phyloP scores from a whole-genome alignment of 2,329 filamentous ascomycete genomes.

The Gnomoniopsis smithogilvyi region DNA sequence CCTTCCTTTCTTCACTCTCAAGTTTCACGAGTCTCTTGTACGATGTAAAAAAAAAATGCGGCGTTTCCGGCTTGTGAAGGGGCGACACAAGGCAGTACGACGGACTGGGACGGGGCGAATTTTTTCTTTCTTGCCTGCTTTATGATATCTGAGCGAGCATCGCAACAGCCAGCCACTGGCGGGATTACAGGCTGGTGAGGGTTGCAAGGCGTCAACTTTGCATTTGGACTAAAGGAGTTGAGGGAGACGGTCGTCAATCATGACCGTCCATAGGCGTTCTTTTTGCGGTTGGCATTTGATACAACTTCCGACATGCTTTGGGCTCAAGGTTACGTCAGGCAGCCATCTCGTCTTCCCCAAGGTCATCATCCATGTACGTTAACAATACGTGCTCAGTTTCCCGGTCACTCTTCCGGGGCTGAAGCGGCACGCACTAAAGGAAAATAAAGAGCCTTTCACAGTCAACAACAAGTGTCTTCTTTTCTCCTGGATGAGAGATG shows the following conservation, averaged over 20 bases:
- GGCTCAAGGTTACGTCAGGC: constrained; percentile 51
- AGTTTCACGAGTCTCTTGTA: constrained; percentile 10
- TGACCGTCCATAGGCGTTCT: constrained; percentile 15
- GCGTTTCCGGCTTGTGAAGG: constrained; percentile 17
- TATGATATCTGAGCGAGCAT: constrained; percentile 23
- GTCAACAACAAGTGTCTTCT: constrained; percentile 13
- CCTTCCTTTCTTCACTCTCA: background rate
- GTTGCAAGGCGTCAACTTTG: constrained; percentile 23
- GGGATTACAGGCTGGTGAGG: constrained; percentile 15
- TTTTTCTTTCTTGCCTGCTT: constrained; percentile 13
- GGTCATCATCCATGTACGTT: constrained; percentile 60
- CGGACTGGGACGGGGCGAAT: constrained; percentile 14
- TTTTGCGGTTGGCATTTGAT: constrained; percentile 15
- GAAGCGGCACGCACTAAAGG: constrained; percentile 42
- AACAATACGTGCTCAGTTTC: constrained; percentile 41
- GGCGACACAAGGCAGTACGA: constrained; percentile 18
- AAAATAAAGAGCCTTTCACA: constrained; percentile 18
- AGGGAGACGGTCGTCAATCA: constrained; percentile 20
- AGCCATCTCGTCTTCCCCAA: constrained; percentile 69
- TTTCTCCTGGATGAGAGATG: constrained; percentile 12
- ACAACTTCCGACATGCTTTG: constrained; percentile 29
- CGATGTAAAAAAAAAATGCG: constrained; percentile 18
- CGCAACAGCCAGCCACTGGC: constrained; percentile 17
- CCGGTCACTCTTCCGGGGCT: constrained; percentile 45
- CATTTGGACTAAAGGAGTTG: constrained; percentile 26